Base-by-base conservation (phyloP, 345 rosid species). In the Citrus trifoliata region DNA sequence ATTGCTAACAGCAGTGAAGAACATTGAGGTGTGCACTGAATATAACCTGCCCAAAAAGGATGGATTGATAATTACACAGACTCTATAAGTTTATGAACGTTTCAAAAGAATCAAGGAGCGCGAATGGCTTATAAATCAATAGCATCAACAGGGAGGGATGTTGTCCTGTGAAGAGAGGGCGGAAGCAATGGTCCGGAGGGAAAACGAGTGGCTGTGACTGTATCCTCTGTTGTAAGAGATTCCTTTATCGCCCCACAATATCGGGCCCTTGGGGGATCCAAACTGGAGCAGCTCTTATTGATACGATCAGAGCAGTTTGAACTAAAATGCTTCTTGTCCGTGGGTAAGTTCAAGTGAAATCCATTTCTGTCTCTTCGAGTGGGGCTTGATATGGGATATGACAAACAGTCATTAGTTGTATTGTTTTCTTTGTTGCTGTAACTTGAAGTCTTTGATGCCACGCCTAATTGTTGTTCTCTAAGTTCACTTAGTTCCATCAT, bases 81-180 rank as follows among this genome's bases (percentile, higher is more conserved):
- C 80, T 86, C 86, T 81, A 72, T 61, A 66, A 42, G 65, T 77
- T 76, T 48, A 78, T 53, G 30, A 27, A 72, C 73, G 80, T 62
- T 76, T 76, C 76, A 80, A 86, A 86, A 85, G 86, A 86, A 82
- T 83, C 74, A 16, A 80, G 58, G 38, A 64, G 71, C 63, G 55
- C 59, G 80, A 67, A 63, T 13, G 51, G 4, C 30, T 82, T 84
- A 85, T 79, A 83, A 74, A 81, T 87, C 85, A 83, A 88, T 87
- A 65, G 94, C 89, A 82, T 91, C 97, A 59, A 90, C 92, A 3
- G 91, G 95, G 9, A 92, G 90, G 62, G 98, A 91, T 72, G 87
- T 82, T 58, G 97, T 84, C 76, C 91, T 89, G 67, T 89, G 86
- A 60, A 91, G 88, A 48, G 91, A 85, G 62, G 82, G 76, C 40